These are phyloP conservation scores for Macrotyloma uniflorum DNA, from an alignment of 306 rosid genomes.

Conservation along the genomic window DNA sequence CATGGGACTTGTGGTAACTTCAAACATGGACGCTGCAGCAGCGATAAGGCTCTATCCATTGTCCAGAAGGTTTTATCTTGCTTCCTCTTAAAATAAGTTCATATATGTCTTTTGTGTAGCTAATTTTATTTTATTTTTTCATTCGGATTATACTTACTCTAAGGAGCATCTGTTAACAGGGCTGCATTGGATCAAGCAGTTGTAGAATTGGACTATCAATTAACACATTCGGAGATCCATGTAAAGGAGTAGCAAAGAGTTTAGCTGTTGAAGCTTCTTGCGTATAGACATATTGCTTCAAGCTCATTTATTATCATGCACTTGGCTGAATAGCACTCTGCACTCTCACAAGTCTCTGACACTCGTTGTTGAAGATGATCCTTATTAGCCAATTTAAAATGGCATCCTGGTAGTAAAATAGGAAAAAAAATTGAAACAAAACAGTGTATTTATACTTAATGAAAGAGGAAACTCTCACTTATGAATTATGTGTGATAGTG, in stretches of 20 bases:
- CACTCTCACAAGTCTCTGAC: not conserved
- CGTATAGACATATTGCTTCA: slow-evolving; percentile 35
- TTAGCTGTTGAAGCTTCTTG: slow-evolving; percentile 92
- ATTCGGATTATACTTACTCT: slow-evolving; percentile 6
- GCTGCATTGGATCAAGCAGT: slow-evolving; percentile 79
- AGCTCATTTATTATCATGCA: not conserved
- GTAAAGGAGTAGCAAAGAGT: slow-evolving; percentile 74
- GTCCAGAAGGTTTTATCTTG: slow-evolving; percentile 62
- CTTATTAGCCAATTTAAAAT: not conserved
- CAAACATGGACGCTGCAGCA: slow-evolving; percentile 69
- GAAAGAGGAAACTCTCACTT: not conserved
- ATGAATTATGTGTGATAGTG: not conserved
- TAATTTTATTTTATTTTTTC: not conserved
- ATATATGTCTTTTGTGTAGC: not conserved
- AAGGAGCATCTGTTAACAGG: slow-evolving; percentile 47
- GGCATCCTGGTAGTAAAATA: not conserved
- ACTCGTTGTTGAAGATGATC: not conserved
- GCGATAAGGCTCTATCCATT: slow-evolving; percentile 60
- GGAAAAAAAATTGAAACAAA: too few species aligned
- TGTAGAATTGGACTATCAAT: slow-evolving; percentile 69
- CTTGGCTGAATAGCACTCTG: not conserved
- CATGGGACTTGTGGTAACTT: slow-evolving; percentile 79
- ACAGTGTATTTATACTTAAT: too few species aligned
- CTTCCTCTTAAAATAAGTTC: not conserved
- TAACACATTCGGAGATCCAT: slow-evolving; percentile 73